Base-by-base conservation (phyloP, 2,329 filamentous ascomycete genomes). In the Zymoseptoria ardabiliae region DNA sequence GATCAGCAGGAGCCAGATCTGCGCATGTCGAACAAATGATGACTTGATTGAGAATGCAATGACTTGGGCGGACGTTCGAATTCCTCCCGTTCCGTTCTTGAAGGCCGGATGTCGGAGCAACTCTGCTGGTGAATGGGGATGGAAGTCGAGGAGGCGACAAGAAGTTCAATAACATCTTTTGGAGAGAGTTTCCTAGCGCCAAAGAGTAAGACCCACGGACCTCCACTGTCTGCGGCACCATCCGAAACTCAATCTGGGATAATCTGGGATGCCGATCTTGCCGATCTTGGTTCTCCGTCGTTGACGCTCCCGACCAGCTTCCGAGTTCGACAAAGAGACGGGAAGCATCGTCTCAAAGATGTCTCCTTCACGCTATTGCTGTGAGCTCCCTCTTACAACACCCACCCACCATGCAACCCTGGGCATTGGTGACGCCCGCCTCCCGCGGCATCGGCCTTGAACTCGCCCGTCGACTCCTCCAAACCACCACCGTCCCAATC, bases 371-470 rank as follows among this genome's bases (percentile, higher is more conserved):
- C 35, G 13, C 22, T 21, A 25, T 23, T 21, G n/a, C 19, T 20
- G 53, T 8, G 11, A 20, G 19, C 7, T 2, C 23, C 8, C 9
- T n/a, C 23, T 28, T 11, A 9, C 57, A 28, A 45, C 8, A 41
- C 23, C 21, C 8, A 9, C 11, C 35, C n/a, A 62, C 20, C 3
- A 79, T 79, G 77, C 70, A 72, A 55, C 77, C 78, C 13, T 81
- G 78, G 78, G 74, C 74, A 17, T 70, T 84, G 19, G 75, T 84
- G 5, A 81, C 80, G 11, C 85, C 85, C 2, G 80, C 84, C 28
- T 87, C 83, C 7, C 77, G 84, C 63, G 85, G 85, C 63, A 83
- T 88, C 65, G 85, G 85, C 17, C 81, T 85, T 62, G 81, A 84
- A 50, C 74, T 88, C 25, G 81, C 83, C 1, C 78, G 83, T 55